A percentile compares a stretch with the other conserved stretches of the same genome.
phyloP scores from a whole-genome alignment of 306 rosid genomes.

The Coriaria nepalensis region DNA sequence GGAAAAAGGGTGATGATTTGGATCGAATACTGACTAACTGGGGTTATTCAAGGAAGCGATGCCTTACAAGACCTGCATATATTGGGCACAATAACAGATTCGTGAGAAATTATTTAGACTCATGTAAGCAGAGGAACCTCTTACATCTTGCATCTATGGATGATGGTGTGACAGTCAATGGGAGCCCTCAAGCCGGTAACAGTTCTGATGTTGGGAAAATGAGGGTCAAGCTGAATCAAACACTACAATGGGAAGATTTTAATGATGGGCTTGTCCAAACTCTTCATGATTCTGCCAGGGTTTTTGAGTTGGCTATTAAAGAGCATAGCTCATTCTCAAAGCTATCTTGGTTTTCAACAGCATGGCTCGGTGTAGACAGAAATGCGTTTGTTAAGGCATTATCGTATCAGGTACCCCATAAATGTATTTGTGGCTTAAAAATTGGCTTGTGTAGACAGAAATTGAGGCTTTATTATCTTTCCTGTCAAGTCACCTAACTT shows the following conservation, averaged over 20 bases:
- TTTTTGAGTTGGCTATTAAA: constrained; percentile 77
- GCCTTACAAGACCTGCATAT: constrained; percentile 29
- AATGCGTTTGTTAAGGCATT: constrained; percentile 75
- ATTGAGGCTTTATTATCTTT: no score
- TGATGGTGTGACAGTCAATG: constrained; percentile 70
- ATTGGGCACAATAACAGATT: constrained; percentile 21
- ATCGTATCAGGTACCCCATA: constrained; percentile 63
- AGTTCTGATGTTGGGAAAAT: constrained; percentile 49
- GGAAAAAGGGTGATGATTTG: constrained; percentile 31
- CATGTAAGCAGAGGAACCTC: constrained; percentile 29
- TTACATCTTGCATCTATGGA: constrained; percentile 53
- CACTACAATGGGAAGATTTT: constrained; percentile 50
- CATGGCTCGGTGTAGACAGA: constrained; percentile 87
- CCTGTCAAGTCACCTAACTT: no score
- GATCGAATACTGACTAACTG: constrained; percentile 36
- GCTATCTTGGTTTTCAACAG: constrained; percentile 59
- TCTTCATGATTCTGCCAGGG: constrained; percentile 82
- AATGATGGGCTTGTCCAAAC: constrained; percentile 73
- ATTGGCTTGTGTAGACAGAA: no score
- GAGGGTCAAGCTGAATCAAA: constrained; percentile 55
- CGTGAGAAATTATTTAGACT: constrained; percentile 30
- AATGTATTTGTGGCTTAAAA: no score
- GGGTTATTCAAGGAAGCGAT: constrained; percentile 57
- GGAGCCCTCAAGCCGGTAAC: constrained; percentile 54
- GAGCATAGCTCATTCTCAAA: constrained; percentile 47